Base-by-base conservation (phyloP, 2,329 filamentous ascomycete species). In the Sclerotinia sclerotiorum region DNA sequence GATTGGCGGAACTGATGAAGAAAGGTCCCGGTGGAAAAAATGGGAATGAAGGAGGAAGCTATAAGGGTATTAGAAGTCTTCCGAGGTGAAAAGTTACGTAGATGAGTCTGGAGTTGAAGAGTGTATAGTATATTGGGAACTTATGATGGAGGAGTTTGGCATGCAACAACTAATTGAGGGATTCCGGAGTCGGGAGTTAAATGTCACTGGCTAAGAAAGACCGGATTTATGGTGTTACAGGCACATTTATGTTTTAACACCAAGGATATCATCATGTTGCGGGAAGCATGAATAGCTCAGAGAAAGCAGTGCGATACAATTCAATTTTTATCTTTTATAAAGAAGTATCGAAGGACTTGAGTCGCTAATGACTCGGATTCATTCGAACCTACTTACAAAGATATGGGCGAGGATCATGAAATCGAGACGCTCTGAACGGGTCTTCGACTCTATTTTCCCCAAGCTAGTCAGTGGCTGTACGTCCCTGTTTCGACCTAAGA, bases 1-100 rank as follows among this genome's bases (percentile, higher is more conserved):
- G 91, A 0, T 81, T 95, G n/a, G 84, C 83, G 7, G 86, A 88
- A 69, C 81, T 95, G 75, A 88, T 94, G 86, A 84, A 81, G 51
- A 84, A 85, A 70, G 90, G 88, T 0, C 86, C 74, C 4, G 70
- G 69, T 51, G 71, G 58, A 52, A 69, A 69, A 55, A 63, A 52
- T 58, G 58, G 51, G 7, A 66, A 44, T 19, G 46, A 55, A 54
- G 69, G 61, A 19, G 60, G 64, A n/a, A 61, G 52, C 11, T 69
- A 68, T 24, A 70, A 70, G 48, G 60, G 60, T 32, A 71, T 70
- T 29, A 69, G 68, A 62, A 70, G 66, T 57, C 55, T 76, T 66
- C 75, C 74, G 29, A 69, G 75, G 63, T 74, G 57, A 70, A 32
- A 24, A 57, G 27, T 58, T 39, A 21, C 64, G 51, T 24, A 48